Evolutionary conservation across 78 protist species (phyloP).

Genomic region (Dictyostelium brefeldianum): DNA sequence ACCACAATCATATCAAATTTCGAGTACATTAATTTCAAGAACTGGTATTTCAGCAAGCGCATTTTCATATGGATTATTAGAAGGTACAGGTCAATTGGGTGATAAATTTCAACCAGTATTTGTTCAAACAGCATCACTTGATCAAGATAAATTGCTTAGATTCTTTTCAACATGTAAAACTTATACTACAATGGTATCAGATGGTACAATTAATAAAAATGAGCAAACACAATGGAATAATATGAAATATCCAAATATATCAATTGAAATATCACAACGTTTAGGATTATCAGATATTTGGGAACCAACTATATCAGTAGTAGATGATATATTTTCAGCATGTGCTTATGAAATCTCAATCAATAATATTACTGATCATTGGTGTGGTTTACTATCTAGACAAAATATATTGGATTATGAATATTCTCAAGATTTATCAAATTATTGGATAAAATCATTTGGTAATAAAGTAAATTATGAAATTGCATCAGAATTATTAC

Average conservation of each 20-base stretch:
- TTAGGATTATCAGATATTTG: constrained; percentile 45
- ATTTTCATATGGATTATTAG: constrained; percentile 39
- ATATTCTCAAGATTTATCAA: constrained; percentile 39
- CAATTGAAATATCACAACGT: neutral
- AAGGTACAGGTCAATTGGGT: constrained; percentile 8
- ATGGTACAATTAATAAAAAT: constrained; percentile 5
- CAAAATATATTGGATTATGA: constrained; percentile 37
- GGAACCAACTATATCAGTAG: neutral
- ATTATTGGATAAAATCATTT: constrained; percentile 61
- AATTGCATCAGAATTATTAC: neutral
- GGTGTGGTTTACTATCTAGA: constrained; percentile 35
- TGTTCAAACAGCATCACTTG: neutral
- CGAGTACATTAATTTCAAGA: constrained; percentile 13
- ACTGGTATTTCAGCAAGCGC: constrained; percentile 44
- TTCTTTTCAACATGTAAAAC: constrained; percentile 51
- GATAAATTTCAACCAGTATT: constrained; percentile 33
- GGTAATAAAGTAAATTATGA: constrained; percentile 38
- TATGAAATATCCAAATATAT: neutral
- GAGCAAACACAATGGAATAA: neutral
- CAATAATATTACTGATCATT: constrained; percentile 1
- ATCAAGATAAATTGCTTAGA: constrained; percentile 29
- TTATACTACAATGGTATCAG: neutral
- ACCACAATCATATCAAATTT: constrained; percentile 17
- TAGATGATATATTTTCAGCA: constrained; percentile 10
- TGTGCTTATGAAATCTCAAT: constrained; percentile 62